Conservation (phyloP, 208 protist genomes). For the Borovskyia barvae region DNA sequence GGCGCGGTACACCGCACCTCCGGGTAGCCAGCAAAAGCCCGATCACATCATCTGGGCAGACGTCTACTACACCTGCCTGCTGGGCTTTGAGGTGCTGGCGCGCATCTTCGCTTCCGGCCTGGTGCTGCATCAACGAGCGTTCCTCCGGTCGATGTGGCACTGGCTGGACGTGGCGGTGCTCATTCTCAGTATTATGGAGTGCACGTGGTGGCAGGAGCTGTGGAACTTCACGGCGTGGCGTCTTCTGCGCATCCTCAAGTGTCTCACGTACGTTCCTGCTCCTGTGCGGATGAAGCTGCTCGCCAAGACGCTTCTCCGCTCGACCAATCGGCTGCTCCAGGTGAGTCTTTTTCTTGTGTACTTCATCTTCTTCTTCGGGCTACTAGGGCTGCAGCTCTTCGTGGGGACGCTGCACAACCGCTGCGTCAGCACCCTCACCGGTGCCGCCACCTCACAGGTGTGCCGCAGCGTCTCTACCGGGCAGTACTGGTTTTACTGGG, state of each 20-base stretch:
- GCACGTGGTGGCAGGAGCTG: slow-evolving; percentile 64
- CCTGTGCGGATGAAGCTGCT: slow-evolving; percentile 82
- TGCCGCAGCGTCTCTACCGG: slow-evolving; percentile 55
- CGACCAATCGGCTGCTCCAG: slow-evolving; percentile 66
- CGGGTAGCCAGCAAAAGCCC: slow-evolving; percentile 39
- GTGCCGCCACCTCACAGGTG: slow-evolving; percentile 45
- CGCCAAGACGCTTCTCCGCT: slow-evolving; percentile 85
- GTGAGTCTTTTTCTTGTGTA: slow-evolving; percentile 72
- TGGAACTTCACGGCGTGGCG: slow-evolving; percentile 89
- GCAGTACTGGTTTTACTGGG: slow-evolving; percentile 77
- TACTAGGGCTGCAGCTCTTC: slow-evolving; percentile 88
- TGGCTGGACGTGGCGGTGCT: slow-evolving; percentile 90
- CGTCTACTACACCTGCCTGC: slow-evolving; percentile 82
- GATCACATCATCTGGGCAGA: slow-evolving; percentile 82
- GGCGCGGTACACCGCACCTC: slow-evolving; percentile 50
- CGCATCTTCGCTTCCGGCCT: slow-evolving; percentile 86
- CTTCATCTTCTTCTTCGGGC: slow-evolving; percentile 88
- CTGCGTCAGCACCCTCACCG: slow-evolving; percentile 73
- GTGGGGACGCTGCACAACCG: slow-evolving; percentile 68
- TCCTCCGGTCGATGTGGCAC: slow-evolving; percentile 90
- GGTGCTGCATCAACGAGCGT: slow-evolving; percentile 73
- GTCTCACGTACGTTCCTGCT: slow-evolving; percentile 67
- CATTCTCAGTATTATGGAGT: slow-evolving; percentile 73
- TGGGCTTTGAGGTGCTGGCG: slow-evolving; percentile 78
- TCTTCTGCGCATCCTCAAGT: slow-evolving; percentile 85